Evolutionary conservation across 2,329 filamentous ascomycete genomes (phyloP).

Genomic region (Fusarium subtropicale): DNA sequence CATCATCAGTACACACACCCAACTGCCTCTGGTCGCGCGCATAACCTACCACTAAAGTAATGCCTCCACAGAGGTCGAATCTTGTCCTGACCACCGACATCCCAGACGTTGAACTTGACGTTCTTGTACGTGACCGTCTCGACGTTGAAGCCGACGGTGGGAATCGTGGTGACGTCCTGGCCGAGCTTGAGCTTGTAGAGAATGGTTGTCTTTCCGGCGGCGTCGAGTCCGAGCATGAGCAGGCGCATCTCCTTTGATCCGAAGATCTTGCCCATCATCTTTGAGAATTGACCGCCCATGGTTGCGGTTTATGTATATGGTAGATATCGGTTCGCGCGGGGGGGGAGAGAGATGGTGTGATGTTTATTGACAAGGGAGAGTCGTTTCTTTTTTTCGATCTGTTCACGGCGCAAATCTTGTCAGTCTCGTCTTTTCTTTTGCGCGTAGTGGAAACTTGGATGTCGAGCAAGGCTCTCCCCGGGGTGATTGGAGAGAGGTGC

Average conservation of each 20-base stretch:
- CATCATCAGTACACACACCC: conserved; percentile 2
- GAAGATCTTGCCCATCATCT: conserved; percentile 98
- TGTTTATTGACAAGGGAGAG: conserved; percentile 10
- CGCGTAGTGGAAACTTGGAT: not conserved
- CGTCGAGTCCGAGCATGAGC: conserved; percentile 97
- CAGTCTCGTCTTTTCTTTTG: conserved; percentile 13
- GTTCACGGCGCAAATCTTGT: conserved; percentile 8
- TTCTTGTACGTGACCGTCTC: conserved; percentile 99
- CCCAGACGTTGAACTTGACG: conserved; percentile 99
- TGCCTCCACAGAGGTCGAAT: conserved; percentile 97
- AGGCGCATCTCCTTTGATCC: conserved; percentile 99
- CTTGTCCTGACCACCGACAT: conserved; percentile 99
- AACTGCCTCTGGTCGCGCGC: too few relatives aligned
- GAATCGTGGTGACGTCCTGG: conserved; percentile 98
- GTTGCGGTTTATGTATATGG: conserved; percentile 50
- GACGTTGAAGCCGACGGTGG: conserved; percentile 99
- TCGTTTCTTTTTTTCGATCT: conserved; percentile 24
- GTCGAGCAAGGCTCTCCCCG: not conserved
- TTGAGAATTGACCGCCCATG: conserved; percentile 95
- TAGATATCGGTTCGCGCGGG: conserved; percentile 3
- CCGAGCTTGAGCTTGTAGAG: conserved; percentile 99
- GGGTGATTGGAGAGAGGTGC: not conserved
- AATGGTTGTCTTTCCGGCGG: conserved; percentile 98
- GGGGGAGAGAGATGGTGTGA: not conserved
- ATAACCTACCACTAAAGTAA: conserved; percentile 82